Evolutionary conservation across 2,329 filamentous ascomycete genomes (phyloP), one percentile per base, ranked within the genome.

Genomic region (Diaporthe capsici): DNA sequence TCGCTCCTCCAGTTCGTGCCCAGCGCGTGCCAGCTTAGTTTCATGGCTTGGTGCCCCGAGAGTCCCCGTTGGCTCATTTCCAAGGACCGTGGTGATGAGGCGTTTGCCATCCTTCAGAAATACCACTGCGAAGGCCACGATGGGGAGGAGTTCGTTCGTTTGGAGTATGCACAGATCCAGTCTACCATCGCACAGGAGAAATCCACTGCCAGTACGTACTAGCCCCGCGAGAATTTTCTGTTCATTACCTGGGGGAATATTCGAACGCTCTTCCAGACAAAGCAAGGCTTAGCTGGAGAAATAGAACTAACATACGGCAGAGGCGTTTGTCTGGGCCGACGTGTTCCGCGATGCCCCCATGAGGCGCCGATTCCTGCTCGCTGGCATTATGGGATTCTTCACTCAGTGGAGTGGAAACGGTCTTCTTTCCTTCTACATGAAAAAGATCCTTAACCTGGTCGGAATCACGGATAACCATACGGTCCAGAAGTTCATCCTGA

Each of bases 71-170:
- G 84, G 83, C 80, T 89, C 42, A 82, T 88, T 22, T 82, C 84
- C 25, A 80, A 90, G 74, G 88, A 90, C 77, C 87, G 89, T 25
- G 83, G 85, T 8, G 89, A 91, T 25, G 86, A 92, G 76, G 91
- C 90, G 0, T 83, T 88, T 22, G 85, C 86, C 15, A 87, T 90
- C 9, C 86, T 93, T 76, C 84, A 86, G 22, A 89, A 88, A 75
- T 92, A 89, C 79, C 92, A 92, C 78, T 86, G 86, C 22, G 87
- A 92, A 78, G 91, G 90, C 3, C 86, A 88, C 72, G 85, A 87
- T 8, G 84, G 83, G 25, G 87, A 86, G 1, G 86, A 88, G 10
- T 87, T 91, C 76, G 90, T 91, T 3, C 85, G 87, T 70, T 83
- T 91, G 4, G 89, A 92, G 80, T 90, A 88, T 76, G 87, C 88